Conservation (phyloP, 2,329 filamentous ascomycete species). For the Basipetospora chlamydospora region DNA sequence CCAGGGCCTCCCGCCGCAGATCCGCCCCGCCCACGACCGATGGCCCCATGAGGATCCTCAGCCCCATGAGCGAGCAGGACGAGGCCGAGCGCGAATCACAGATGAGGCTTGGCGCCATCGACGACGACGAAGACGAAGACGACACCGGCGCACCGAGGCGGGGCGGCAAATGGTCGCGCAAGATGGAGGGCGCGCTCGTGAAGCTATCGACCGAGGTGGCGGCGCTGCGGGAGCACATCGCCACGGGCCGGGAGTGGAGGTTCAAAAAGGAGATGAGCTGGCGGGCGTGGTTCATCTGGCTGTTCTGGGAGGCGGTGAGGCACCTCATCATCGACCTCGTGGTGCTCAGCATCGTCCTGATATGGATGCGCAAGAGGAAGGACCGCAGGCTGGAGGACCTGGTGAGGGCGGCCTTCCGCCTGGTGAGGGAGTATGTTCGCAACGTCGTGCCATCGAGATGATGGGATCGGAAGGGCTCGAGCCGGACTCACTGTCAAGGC, state of each 20-base stretch:
- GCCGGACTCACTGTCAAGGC: too few relatives aligned
- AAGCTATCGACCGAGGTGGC: slow-evolving; percentile 88
- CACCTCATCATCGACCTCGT: slow-evolving; percentile 61
- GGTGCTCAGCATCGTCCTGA: slow-evolving; percentile 47
- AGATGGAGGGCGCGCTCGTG: slow-evolving; percentile 73
- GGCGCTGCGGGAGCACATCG: slow-evolving; percentile 80
- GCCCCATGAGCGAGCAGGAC: slow-evolving; percentile 75
- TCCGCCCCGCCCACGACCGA: slow-evolving; percentile 31
- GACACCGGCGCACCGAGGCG: slow-evolving; percentile 16
- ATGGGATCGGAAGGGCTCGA: neutral
- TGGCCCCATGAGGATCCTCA: slow-evolving; percentile 54
- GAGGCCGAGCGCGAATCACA: slow-evolving; percentile 45
- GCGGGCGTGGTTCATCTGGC: slow-evolving; percentile 56
- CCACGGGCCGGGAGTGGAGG: slow-evolving; percentile 57
- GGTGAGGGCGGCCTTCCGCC: slow-evolving; percentile 47
- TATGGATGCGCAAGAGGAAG: slow-evolving; percentile 59
- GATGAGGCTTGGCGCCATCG: slow-evolving; percentile 24
- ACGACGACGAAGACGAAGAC: slow-evolving; percentile 29
- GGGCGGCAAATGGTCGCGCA: slow-evolving; percentile 56
- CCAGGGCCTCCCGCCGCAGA: slow-evolving; percentile 13
- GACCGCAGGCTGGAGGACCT: slow-evolving; percentile 60
- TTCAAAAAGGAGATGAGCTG: slow-evolving; percentile 49
- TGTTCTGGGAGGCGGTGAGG: slow-evolving; percentile 54
- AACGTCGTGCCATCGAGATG: slow-evolving; percentile 44
- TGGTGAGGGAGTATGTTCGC: slow-evolving; percentile 43